Conservation (phyloP, 495 filamentous ascomycete species). For the Opeltia flavorubescens region DNA sequence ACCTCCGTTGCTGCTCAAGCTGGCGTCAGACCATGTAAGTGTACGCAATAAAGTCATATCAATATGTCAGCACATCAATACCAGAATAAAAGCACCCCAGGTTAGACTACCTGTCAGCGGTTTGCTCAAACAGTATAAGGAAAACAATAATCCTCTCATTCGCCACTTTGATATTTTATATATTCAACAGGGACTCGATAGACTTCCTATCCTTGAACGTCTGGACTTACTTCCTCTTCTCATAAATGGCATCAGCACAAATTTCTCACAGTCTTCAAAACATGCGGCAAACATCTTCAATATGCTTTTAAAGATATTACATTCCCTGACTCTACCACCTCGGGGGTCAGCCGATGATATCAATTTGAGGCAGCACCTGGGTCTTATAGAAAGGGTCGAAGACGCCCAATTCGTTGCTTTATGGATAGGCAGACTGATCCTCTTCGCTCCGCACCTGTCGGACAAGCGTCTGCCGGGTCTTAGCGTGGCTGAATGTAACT, state of each 20-base stretch:
- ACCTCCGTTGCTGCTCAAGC: constrained; percentile 69
- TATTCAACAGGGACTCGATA: constrained; percentile 71
- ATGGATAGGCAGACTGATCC: constrained; percentile 69
- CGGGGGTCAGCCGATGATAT: constrained; percentile 68
- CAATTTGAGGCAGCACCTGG: constrained; percentile 47
- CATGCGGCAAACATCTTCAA: constrained; percentile 69
- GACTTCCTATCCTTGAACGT: constrained; percentile 44
- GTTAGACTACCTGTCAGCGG: constrained; percentile 73
- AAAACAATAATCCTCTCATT: constrained; percentile 52
- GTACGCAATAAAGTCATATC: constrained; percentile 74
- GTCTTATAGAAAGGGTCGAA: constrained; percentile 41
- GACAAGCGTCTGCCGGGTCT: constrained; percentile 52
- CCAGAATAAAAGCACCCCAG: constrained; percentile 46
- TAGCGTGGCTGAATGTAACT: constrained; percentile 53
- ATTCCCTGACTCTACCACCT: constrained; percentile 53
- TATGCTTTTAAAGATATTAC: constrained; percentile 60
- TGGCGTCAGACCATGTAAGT: constrained; percentile 59
- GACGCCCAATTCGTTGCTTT: constrained; percentile 62
- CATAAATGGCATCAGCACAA: constrained; percentile 51
- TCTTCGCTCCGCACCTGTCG: constrained; percentile 40
- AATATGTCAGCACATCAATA: constrained; percentile 71
- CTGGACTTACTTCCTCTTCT: constrained; percentile 56
- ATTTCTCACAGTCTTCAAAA: constrained; percentile 44
- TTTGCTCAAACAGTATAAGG: constrained; percentile 83
- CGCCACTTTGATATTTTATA: constrained; percentile 82